Base-by-base conservation (phyloP, 2,329 filamentous ascomycete genomes). In the Trichoderma cornu-damae region DNA sequence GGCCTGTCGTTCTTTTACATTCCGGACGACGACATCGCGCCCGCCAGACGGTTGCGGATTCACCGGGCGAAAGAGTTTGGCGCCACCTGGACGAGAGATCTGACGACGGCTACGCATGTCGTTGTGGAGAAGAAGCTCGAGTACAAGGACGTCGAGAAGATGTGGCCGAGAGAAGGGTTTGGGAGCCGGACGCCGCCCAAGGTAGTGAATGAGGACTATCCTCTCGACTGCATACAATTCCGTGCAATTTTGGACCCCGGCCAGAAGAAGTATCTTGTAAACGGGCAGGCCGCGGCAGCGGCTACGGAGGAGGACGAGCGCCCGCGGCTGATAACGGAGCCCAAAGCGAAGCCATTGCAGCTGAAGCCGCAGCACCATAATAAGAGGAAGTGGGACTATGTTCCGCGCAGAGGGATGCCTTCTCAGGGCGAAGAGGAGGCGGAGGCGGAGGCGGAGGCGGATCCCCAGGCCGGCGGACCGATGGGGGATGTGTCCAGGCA, bases 11-110 rank as follows among this genome's bases (percentile, higher is more conserved):
- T 90, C 62, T 89, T 84, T 72, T 96, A 94, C 68, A 83, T 96
- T 5, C 93, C 91, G 0, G 88, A 94, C 62, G 83, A 90, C 61
- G 87, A 93, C 61, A 79, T 88, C 46, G 82, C 86, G 30, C 80
- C 81, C 9, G 77, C 81, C 6, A 82, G 92, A 37, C 82, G 82
- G 55, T 71, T 85, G 58, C 85, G 89, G 3, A 96, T 96, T 52
- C 80, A 80, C 28, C 91, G 87, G 68, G 86, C 88, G 0, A 79
- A 83, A 51, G 85, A 90, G 65, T 85, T 85, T 68, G 93, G 93
- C 42, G 93, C 87, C 1, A 73, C 69, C 1, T 94, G 91, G 85
- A 80, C 83, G 26, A 79, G 78, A 50, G 72, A 77, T 0, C 82
- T 86, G 67, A 70, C 63, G 0, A 71, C 72, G 20, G 81, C 94